Conservation (phyloP, 1,284 basidiomycete species). For the Leccinum fuscescens region DNA sequence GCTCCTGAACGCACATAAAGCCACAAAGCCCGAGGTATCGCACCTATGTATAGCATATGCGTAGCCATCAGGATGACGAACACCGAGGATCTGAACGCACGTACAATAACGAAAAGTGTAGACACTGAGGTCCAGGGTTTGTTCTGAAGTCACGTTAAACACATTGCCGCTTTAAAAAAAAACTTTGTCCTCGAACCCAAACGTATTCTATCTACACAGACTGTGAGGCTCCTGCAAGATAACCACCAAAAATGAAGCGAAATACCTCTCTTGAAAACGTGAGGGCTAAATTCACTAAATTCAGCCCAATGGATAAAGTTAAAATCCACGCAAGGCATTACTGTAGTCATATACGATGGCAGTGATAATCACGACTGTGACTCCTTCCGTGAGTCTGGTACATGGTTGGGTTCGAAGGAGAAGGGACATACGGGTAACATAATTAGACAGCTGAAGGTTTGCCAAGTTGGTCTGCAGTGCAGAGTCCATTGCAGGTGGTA, state of each 20-base stretch:
- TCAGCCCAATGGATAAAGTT: not conserved
- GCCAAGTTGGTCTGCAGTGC: not conserved
- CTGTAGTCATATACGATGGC: not conserved
- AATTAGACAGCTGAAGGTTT: not conserved
- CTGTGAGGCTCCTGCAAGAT: not conserved
- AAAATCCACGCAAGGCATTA: not conserved
- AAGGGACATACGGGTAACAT: not conserved
- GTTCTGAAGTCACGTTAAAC: not conserved
- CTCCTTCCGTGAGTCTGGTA: not conserved
- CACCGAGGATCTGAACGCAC: not conserved
- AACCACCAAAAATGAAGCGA: not conserved
- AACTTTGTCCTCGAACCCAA: not conserved
- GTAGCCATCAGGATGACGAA: not conserved
- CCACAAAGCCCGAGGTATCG: not conserved
- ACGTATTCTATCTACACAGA: not conserved
- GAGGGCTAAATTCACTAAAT: not conserved
- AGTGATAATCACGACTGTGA: not conserved
- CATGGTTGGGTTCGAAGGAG: not conserved
- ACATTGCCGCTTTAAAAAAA: not conserved
- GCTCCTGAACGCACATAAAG: not conserved
- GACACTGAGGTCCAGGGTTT: not conserved
- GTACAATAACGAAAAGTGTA: not conserved
- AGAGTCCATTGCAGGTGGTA: not conserved
- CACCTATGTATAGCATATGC: not conserved
- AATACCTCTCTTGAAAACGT: not conserved